Base-by-base conservation (phyloP, 257 asterid species). In the Asclepias syriaca region DNA sequence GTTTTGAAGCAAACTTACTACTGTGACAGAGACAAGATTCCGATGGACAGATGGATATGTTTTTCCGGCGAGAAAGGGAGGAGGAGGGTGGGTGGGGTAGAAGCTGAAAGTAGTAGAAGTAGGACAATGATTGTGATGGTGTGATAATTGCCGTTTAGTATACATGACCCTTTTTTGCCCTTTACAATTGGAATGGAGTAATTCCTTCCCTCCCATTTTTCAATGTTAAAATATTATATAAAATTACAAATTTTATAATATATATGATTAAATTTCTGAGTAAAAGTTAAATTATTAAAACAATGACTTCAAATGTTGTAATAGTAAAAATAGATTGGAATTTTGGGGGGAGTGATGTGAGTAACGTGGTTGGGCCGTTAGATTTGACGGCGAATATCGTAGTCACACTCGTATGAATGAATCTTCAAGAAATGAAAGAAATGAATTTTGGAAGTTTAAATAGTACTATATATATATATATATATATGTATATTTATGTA, bases 91-190 rank as follows among this genome's bases (percentile, higher is more conserved):
- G 24, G 53, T 2, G 10, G 39, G 10, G 66, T 14, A 55, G 85
- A 7, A 43, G 48, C 27, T 24, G 27, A 24, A 16, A 37, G 79
- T 55, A 72, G 68, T 55, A 76, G 69, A 45, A 72, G 80, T 64
- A 70, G 86, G 77, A 79, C 86, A 82, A 82, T 82, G 83, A 82
- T 82, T 82, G 85, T 57, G 19, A 69, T 57, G 53, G 75, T 69
- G 75, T 69, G 74, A 75, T 75, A 75, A 75, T 75, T 69, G 84
- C 81, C 83, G 82, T 79, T 79, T 70, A 79, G 80, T 68, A 80
- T 76, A 81, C 72, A 78, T 78, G 61, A 74, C 80, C 74, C n/a
- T n/a, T 56, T 37, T 24, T 55, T 13, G 55, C 61, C 37, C 21
- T 51, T n/a, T 16, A 9, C 51, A 58, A 56, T 50, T 45, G 57